These are phyloP conservation scores for Colletotrichum theobromicola DNA, from an alignment of 2,329 filamentous ascomycete genomes.

Conservation along the genomic window DNA sequence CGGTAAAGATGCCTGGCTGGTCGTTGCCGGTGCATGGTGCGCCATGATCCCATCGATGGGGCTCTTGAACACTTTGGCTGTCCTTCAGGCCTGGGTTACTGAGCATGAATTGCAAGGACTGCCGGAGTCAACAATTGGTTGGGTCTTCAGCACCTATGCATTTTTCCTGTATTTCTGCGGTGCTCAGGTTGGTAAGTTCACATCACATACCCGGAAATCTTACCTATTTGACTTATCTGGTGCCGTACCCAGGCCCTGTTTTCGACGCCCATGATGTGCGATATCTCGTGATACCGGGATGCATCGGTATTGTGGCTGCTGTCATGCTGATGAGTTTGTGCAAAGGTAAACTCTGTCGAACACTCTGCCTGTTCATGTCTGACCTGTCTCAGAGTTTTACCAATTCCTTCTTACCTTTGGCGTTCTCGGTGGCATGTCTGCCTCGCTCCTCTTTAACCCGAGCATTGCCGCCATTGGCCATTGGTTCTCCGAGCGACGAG, in stretches of 20 bases:
- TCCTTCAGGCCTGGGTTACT: constrained; percentile 70
- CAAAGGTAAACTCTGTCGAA: constrained; percentile 38
- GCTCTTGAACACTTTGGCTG: constrained; percentile 69
- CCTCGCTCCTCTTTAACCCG: constrained; percentile 73
- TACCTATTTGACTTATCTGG: not conserved
- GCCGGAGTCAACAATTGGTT: constrained; percentile 65
- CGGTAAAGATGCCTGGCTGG: constrained; percentile 69
- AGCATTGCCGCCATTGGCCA: constrained; percentile 71
- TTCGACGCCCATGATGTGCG: constrained; percentile 73
- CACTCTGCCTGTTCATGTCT: not conserved
- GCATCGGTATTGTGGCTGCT: constrained; percentile 57
- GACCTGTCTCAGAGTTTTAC: constrained; percentile 56
- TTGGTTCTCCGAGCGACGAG: constrained; percentile 69
- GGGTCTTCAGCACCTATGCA: constrained; percentile 76
- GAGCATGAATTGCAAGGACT: constrained; percentile 66
- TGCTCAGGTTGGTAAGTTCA: constrained; percentile 60
- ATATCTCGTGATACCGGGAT: constrained; percentile 62
- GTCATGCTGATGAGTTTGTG: constrained; percentile 66
- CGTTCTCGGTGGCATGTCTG: constrained; percentile 68
- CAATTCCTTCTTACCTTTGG: constrained; percentile 76
- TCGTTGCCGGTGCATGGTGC: constrained; percentile 74
- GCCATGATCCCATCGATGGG: constrained; percentile 70
- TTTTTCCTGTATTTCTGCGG: constrained; percentile 76
- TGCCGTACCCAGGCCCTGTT: constrained; percentile 52
- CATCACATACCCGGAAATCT: not conserved